Base-by-base conservation (phyloP, 2,329 filamentous ascomycete species). In the Colletotrichum sp. region DNA sequence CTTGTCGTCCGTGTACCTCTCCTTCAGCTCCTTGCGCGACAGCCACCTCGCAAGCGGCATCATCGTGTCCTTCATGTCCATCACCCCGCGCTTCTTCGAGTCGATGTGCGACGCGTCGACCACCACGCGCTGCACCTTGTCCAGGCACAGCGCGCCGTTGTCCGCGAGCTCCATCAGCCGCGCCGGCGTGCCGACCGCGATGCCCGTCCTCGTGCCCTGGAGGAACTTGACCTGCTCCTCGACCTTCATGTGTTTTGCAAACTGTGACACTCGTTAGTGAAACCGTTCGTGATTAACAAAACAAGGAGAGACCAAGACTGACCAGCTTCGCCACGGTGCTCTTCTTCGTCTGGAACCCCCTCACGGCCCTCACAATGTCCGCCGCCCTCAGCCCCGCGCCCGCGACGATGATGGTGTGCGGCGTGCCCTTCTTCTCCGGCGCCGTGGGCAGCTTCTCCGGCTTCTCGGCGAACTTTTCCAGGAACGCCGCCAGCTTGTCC, bases 231-330 rank as follows among this genome's bases (percentile, higher is more conserved):
- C 92, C 39, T 96, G 95, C 80, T 99, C 96, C 69, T 95, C 92
- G 13, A 99, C 86, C 86, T 99, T 99, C 88, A 99, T 98, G 84
- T 99, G 97, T 85, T 99, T 99, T 36, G 97, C 96, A 84, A 99
- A 99, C 82, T 92, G 69, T 30, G 25, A n/a, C 19, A 61, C 0
- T 3, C 27, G 4, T 61, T 12, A 19, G 27, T 6, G 25, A 16
- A 8, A 2, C 25, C 6, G 8, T 57, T 57, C 6, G 64, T 4
- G 29, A n/a, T 15, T 15, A 39, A 22, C 11, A 19, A 32, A 8
- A 22, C 4, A 29, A 29, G 39, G 32, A 57, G 9, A 19, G 29
- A 61, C 5, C 5, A 9, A 15, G 5, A 80, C 86, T 78, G 82
- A 91, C 90, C 81, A 99, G 88, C 85, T 99, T 99, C 3, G 95